Base-by-base conservation (phyloP, 169 alveolate species). In the Plasmodium gaboni region DNA sequence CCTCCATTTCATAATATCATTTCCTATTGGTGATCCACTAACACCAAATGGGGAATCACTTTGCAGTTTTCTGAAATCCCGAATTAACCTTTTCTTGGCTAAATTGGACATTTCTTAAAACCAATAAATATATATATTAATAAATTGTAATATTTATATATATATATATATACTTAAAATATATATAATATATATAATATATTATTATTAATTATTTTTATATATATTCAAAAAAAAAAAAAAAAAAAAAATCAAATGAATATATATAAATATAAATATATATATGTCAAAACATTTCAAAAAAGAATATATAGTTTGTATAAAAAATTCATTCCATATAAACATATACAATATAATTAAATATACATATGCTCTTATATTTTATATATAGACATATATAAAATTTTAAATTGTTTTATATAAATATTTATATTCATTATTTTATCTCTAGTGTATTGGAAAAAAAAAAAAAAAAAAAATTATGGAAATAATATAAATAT, bases 1-100 rank as follows among this genome's bases (percentile, higher is more conserved):
- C 55, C 98, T 97, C 99, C 99, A 98, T 61, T 92, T 93, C 97
- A 98, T 96, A 78, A 98, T 96, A 72, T 98, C 98, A 69, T 97
- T 98, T 32, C 96, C 98, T 19, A 96, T 95, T 24, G 99, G 99
- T 63, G 99, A 96, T 10, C 99, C 99, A 70, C 96, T 96, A 51
- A 98, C 97, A 50, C 98, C 98, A 65, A 92, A 96, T 7, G 98
- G 98, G 2, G 96, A 95, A 86, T 97, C 99, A 17, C 95, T 92
- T 92, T 97, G 97, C 24, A 97, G 95, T 94, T 97, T 97, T 88
- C 97, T 95, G 91, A 97, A 94, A 88, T 98, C 99, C 48, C 97
- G 96, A 73, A 98, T 94, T 17, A 98, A 93, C 76, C 99, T 88
- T 70, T 96, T 93, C 73, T 96, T 80, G 93, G 93, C 93, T 51